Evolutionary conservation across 345 rosid genomes (phyloP).

Genomic region (Luvunga scandens): DNA sequence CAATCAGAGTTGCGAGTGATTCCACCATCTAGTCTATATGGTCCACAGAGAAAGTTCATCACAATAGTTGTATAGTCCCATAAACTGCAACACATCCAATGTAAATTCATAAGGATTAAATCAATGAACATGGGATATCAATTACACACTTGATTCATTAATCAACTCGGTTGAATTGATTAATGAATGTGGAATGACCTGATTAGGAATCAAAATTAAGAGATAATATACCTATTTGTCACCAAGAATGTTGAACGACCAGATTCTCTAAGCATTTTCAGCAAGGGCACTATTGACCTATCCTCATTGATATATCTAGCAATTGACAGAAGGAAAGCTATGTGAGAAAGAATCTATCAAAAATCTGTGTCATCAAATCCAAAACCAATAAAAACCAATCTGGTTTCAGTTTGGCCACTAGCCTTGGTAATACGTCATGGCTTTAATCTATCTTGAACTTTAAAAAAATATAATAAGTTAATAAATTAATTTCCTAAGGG

Average conservation of each 20-base stretch:
- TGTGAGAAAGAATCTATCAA: not conserved
- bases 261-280: conserved; percentile 88
- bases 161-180: not conserved
- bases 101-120: not conserved
- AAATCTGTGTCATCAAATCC: not conserved
- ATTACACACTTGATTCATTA: not conserved
- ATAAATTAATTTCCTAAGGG: not conserved
- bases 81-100: conserved; percentile 54
- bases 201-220: not conserved
- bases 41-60: conserved; percentile 90
- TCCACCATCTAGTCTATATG: conserved; percentile 36
- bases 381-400: not conserved
- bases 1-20: conserved; percentile 65
- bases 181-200: not conserved
- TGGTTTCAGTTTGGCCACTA: not conserved
- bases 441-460: not conserved
- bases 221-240: conserved; percentile 73
- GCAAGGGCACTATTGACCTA: conserved; percentile 67
- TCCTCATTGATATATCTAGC: conserved; percentile 87
- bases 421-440: not conserved
- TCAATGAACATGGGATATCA: not conserved
- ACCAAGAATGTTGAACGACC: conserved; percentile 95
- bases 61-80: conserved; percentile 98
- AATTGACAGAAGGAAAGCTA: not conserved
- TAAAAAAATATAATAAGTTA: not conserved